Evolutionary conservation across 75 land plant species (phyloP).

Genomic region (Selaginella tamariscina): DNA sequence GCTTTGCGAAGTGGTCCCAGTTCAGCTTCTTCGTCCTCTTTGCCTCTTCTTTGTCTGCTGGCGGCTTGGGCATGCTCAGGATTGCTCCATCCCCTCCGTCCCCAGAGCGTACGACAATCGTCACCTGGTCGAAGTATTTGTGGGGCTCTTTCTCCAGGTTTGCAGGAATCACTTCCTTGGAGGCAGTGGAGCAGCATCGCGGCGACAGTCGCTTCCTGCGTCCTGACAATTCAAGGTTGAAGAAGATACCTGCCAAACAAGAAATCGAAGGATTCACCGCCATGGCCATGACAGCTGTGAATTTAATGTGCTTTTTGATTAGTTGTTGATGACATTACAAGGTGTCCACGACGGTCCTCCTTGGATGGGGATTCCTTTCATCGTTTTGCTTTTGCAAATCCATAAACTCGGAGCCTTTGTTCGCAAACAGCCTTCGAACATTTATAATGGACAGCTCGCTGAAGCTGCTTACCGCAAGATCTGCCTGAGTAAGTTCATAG

Average conservation of each 20-base stretch:
- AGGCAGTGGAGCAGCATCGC: neutral
- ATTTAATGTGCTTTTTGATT: too few relatives aligned
- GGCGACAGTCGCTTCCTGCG: neutral
- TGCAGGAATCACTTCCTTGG: conserved; percentile 1
- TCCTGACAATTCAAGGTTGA: neutral
- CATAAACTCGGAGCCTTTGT: conserved; percentile 80
- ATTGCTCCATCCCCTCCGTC: conserved; percentile 96
- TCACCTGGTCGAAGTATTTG: conserved; percentile 87
- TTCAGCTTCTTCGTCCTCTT: conserved; percentile 24
- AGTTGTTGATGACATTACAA: conserved; percentile 28
- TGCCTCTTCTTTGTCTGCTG: conserved; percentile 26
- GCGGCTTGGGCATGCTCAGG: conserved; percentile 46
- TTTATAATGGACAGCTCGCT: conserved; percentile 92
- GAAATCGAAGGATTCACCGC: too few relatives aligned
- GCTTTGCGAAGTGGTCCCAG: conserved; percentile 41
- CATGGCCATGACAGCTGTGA: too few relatives aligned
- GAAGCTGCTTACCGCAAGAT: conserved; percentile 80
- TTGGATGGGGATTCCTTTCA: conserved; percentile 52
- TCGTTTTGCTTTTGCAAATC: conserved; percentile 75
- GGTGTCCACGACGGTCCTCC: conserved; percentile 64
- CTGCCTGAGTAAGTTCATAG: conserved; percentile 90
- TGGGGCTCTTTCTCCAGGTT: conserved; percentile 60
- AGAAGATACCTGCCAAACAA: too few relatives aligned
- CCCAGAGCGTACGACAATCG: conserved; percentile 85
- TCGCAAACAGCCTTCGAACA: conserved; percentile 79